Evolutionary conservation across 305 asterid species (phyloP), one percentile per base, ranked within the genome.

Genomic region (Ajuga reptans): DNA sequence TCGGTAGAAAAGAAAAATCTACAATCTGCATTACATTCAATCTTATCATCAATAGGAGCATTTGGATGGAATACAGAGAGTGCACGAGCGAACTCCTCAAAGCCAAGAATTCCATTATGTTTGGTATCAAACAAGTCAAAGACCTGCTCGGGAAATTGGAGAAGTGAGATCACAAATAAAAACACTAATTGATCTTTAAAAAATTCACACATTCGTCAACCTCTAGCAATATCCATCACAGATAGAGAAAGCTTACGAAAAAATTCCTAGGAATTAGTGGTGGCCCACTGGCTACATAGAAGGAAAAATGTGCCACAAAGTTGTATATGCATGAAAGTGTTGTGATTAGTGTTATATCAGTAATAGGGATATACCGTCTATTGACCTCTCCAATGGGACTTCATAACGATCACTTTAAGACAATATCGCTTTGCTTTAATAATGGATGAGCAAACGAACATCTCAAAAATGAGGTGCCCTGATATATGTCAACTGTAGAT

Each of bases 21-120:
- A 69, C 64, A 56, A 15, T 54, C 41, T 46, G 58, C 85, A 2
- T 31, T 85, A 93, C 99, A 93, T 76, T 91, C 97, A 58, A 91
- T 93, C 89, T 93, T 93, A 66, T 87, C 96, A 81, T 89, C 97
- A 70, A 91, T 85, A 59, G 96, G 97, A 64, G 99, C 97, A 80
- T 91, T 86, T 68, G 99, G 99, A 80, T 93, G 99, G 88, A 93
- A 93, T 33, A 93, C 99, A 52, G 99, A 93, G 66, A 93, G 95
- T 11, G 99, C 99, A 63, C 96, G 95, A 33, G 97, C 97, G 43
- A 93, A 93, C 79, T 93, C 99, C 85, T 93, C 99, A 60, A 93
- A 93, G 55, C 97, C 99, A 72, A 93, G 93, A 68, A 90, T 87
- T 60, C 99, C 99, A 79, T 89, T 93, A 79, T 93, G 99, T 72